These are phyloP conservation scores for Picea glauca DNA, from an alignment of 75 land plant species.

Conservation along the genomic window DNA sequence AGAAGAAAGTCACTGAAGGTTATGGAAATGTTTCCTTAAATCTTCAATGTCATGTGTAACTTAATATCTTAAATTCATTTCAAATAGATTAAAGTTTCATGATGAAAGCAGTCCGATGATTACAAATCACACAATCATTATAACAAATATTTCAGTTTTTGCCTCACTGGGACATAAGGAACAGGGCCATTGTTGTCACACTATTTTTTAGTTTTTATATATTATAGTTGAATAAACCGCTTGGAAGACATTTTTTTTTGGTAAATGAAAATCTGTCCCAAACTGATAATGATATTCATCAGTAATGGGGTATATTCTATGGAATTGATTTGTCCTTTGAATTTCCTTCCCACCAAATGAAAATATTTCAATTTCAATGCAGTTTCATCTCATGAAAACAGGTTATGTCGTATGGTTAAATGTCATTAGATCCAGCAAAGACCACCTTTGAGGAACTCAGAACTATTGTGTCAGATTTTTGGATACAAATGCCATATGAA, in stretches of 20 bases:
- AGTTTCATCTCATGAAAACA: not conserved
- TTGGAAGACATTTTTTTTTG: not conserved
- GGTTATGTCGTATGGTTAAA: not conserved
- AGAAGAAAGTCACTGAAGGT: not conserved
- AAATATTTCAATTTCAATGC: not conserved
- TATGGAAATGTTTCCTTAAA: not conserved
- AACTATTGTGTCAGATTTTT: not conserved
- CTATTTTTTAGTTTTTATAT: not conserved
- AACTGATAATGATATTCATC: not conserved
- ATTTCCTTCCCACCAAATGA: not conserved
- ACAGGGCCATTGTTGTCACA: not conserved
- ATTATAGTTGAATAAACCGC: not conserved
- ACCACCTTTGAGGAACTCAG: not conserved
- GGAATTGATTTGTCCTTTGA: not conserved
- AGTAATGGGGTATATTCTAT: not conserved
- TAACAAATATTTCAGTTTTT: not conserved
- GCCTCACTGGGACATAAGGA: not conserved
- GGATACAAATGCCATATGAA: not conserved
- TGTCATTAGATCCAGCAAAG: not conserved
- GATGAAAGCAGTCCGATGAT: not conserved
- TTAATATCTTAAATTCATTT: not conserved
- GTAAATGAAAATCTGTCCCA: not conserved
- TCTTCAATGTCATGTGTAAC: not conserved
- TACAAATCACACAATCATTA: not conserved
- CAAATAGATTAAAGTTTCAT: not conserved